These are phyloP conservation scores for Friedmanniomyces endolithicus DNA, from an alignment of 495 filamentous ascomycete genomes.

Conservation along the genomic window DNA sequence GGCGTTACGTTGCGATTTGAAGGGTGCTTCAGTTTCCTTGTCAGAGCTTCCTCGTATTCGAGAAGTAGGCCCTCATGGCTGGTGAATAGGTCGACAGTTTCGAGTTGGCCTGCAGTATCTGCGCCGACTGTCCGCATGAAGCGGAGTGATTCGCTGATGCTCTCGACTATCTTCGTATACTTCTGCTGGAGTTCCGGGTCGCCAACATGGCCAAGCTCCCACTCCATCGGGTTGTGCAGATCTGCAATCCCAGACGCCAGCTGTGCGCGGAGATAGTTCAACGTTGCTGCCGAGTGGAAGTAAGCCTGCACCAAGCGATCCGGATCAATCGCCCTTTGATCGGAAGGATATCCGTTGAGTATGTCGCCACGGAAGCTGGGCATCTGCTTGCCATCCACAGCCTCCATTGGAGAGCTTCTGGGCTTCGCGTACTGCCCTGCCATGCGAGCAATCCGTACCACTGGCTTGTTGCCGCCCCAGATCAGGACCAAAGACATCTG, in stretches of 20 bases:
- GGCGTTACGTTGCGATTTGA: constrained; percentile 14
- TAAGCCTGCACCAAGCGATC: constrained; percentile 78
- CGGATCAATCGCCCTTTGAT: constrained; percentile 67
- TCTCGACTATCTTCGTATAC: constrained; percentile 69
- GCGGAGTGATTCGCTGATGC: constrained; percentile 77
- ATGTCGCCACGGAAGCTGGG: constrained; percentile 91
- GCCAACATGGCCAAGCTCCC: constrained; percentile 86
- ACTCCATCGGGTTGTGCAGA: constrained; percentile 84
- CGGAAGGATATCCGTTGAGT: constrained; percentile 69
- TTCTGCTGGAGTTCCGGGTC: constrained; percentile 68
- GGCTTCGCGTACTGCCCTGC: constrained; percentile 97
- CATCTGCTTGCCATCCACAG: constrained; percentile 63
- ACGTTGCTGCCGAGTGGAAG: constrained; percentile 83
- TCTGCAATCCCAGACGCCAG: constrained; percentile 84
- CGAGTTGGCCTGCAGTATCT: constrained; percentile 67
- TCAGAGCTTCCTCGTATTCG: constrained; percentile 85
- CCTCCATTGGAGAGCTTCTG: constrained; percentile 75
- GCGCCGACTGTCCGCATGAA: constrained; percentile 96
- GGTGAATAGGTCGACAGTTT: constrained; percentile 91
- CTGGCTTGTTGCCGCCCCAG: constrained; percentile 80
- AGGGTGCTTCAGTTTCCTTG: constrained; percentile 60
- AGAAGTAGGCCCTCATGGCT: constrained; percentile 90
- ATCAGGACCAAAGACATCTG: constrained; percentile 93
- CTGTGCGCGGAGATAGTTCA: constrained; percentile 81
- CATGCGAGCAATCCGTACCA: constrained; percentile 90